Base-by-base conservation (phyloP, 164 flowering plant genomes). In the Warburgia ugandensis region DNA sequence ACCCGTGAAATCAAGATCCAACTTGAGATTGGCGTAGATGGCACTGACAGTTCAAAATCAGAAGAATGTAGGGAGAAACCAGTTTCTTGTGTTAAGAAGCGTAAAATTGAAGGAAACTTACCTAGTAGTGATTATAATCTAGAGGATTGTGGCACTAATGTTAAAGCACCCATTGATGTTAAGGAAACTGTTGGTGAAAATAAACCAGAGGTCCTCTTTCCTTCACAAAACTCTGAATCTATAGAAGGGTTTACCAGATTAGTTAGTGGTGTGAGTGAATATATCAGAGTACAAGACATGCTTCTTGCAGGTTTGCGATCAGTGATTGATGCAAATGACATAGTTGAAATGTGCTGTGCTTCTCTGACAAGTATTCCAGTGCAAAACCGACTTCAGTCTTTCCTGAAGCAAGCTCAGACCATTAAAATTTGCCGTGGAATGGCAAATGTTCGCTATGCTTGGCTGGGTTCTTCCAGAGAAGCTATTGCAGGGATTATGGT, bases 391-490 rank as follows among this genome's bases (percentile, higher is more conserved):
- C 23, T 25, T 5, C 64, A 62, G 14, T 63, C 57, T 8, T 78
- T 80, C 25, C 54, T 35, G 25, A 74, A 60, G 48, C 77, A 70
- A 26, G 17, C 38, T 29, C 76, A 76, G 55, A 42, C 62, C 5
- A 66, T 61, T 0, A 67, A 55, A 48, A 61, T 46, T 3, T 54
- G 68, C 21, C 66, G 84, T 19, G 79, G 80, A 5, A 16, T 32
- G 2, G 32, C 73, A 2, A 76, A 73, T 23, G 35, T 52, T 22
- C 63, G 54, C n/a, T 59, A 60, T 47, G 84, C 77, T 3, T 83
- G 86, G 90, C 46, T 69, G 47, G 78, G 72, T 19, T 48, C 75
- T 0, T 62, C 81, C 1, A 45, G 46, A 3, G 45, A 61, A 31
- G 67, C 39, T 0, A 62, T 76, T 13, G 58, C 29, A 17, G 52